These are phyloP conservation scores for Strigomonas galati DNA, from an alignment of 208 protist genomes.

Conservation along the genomic window DNA sequence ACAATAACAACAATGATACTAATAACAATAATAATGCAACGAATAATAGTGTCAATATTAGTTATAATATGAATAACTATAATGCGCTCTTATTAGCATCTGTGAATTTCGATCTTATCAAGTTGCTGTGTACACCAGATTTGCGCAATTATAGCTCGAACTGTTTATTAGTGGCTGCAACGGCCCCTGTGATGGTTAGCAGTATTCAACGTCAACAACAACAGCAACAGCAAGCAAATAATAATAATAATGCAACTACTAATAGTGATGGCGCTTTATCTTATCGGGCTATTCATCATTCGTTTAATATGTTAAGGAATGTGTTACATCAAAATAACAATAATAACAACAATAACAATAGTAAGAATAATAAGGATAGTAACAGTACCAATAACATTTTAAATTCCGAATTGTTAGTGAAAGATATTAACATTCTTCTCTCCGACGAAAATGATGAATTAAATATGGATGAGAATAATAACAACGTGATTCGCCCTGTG, in stretches of 20 bases:
- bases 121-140: not conserved
- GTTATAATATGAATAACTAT: not conserved
- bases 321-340: not conserved
- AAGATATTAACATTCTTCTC: not conserved
- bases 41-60: not conserved
- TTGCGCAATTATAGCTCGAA: not conserved
- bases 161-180: not conserved
- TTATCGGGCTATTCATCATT: not conserved
- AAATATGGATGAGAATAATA: not conserved
- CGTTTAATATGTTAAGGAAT: not conserved
- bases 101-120: not conserved
- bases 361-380: slow-evolving; percentile 8
- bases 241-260: not conserved
- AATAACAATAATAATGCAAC: not conserved
- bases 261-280: not conserved
- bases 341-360: too few species aligned
- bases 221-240: not conserved
- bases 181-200: not conserved
- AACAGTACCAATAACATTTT: not conserved
- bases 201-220: slow-evolving; percentile 1
- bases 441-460: not conserved
- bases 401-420: not conserved
- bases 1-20: not conserved
- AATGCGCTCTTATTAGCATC: not conserved
- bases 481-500: not conserved